Evolutionary conservation across 306 rosid genomes (phyloP), one percentile per base, ranked within the genome.

Genomic region (Fragaria iinumae): DNA sequence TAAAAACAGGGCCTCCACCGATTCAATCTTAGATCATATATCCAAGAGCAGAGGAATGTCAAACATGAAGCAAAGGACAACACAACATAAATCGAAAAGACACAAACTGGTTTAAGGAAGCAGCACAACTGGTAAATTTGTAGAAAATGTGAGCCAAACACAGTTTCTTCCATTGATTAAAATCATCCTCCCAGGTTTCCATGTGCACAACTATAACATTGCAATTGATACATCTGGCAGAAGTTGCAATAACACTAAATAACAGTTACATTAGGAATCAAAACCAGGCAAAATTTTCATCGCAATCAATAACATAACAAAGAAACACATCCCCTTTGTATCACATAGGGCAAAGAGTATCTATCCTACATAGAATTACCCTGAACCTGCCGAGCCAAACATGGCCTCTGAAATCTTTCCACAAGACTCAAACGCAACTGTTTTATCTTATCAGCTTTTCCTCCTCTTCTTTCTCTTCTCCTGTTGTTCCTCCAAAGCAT

Each of bases 391-490:
- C 0, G 20, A 9, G 34, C 17, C 76, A 41, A 14, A n/a, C 4
- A 11, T 13, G 10, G n/a, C 50, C 65, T 34, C 36, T 53, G 8
- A 12, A 72, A 14, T 41, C 71, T 23, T 68, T 45, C 53, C 23
- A 1, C 29, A 21, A 21, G 45, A 67, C 20, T 29, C n/a, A 23
- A 45, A 55, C n/a, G 10, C 56, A 29, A 25, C 47, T 17, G 25
- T 10, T 78, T 6, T 0, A 44, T 44, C 48, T 44, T n/a, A 65
- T 74, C 71, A 75, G 25, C 44, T 39, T 21, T 63, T 69, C 70
- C 62, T 75, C 66, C 72, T 83, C 71, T 72, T 83, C 76, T 70
- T 79, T 59, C 79, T 83, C 59, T 27, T 74, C 57, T 74, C 21
- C 52, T 32, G 72, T 27, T 75, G 68, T 7, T 81, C 70, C 43